Evolutionary conservation across 768 basidiomycete species (phyloP).

Genomic region (Tulasnella sp.): DNA sequence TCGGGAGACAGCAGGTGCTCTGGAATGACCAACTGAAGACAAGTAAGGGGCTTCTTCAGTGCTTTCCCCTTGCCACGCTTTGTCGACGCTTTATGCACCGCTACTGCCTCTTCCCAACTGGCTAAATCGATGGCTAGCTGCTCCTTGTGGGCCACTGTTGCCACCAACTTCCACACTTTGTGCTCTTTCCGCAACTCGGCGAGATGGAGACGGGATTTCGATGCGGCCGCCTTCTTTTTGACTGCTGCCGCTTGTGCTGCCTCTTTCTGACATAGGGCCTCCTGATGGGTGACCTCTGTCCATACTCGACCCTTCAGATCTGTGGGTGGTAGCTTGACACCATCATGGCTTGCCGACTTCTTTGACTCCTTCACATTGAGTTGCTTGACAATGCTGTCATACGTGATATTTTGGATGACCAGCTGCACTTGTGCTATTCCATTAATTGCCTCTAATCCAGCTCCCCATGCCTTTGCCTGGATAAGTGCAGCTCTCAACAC

Average conservation of each 20-base stretch:
- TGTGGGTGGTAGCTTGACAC: background rate
- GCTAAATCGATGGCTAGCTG: background rate
- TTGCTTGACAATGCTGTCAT: background rate
- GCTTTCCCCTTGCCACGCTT: background rate
- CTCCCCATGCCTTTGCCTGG: background rate
- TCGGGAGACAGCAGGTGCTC: too few species aligned
- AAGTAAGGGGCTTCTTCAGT: background rate
- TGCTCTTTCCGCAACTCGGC: background rate
- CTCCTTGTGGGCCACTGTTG: background rate
- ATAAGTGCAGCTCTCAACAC: background rate
- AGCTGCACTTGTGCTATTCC: background rate
- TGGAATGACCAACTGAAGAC: too few species aligned
- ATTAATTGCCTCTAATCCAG: background rate
- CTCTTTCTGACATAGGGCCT: background rate
- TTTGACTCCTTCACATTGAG: background rate
- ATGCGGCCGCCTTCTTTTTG: background rate
- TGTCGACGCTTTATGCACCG: background rate
- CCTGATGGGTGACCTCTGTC: background rate
- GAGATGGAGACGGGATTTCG: background rate
- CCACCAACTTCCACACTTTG: background rate
- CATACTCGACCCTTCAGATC: background rate
- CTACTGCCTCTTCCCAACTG: background rate
- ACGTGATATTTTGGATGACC: background rate
- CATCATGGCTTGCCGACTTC: background rate
- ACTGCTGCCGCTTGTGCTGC: background rate